These are phyloP conservation scores for Voacanga thouarsii DNA, from an alignment of 257 asterid species.

Conservation along the genomic window DNA sequence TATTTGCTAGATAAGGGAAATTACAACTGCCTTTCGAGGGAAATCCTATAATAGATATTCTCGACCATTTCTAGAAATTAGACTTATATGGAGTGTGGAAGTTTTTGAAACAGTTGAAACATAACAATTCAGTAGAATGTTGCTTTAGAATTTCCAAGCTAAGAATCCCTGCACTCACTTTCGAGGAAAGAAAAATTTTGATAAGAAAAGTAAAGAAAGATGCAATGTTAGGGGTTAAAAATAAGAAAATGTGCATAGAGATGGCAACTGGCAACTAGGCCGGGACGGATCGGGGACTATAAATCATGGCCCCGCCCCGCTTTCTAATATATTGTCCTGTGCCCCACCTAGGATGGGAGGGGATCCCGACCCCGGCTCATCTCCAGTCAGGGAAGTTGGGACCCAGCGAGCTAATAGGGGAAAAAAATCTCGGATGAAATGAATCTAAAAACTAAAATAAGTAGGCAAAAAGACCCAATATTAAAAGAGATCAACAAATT, in stretches of 20 bases:
- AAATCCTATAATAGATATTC: neutral
- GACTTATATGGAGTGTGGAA: neutral
- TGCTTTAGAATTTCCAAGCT: neutral
- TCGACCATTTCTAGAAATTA: neutral
- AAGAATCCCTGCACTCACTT: neutral
- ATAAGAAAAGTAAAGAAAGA: neutral
- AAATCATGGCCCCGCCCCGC: no score
- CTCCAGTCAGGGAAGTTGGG: no score
- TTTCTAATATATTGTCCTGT: no score
- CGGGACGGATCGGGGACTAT: no score
- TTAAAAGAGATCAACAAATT: no score
- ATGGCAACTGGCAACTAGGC: no score
- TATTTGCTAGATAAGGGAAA: neutral
- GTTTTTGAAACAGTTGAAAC: neutral
- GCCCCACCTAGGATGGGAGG: no score
- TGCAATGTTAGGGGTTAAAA: neutral
- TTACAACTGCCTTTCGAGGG: neutral
- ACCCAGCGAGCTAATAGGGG: no score
- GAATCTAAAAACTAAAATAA: no score
- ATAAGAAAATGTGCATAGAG: neutral
- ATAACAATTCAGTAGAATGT: neutral
- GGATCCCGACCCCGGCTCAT: no score
- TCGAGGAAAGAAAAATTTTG: neutral
- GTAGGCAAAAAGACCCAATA: no score
- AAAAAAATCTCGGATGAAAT: no score